A percentile compares a stretch with the other conserved stretches of the same genome.
phyloP scores from a whole-genome alignment of 129 eudicot genomes.

The Rutidosis leptorrhynchoides region DNA sequence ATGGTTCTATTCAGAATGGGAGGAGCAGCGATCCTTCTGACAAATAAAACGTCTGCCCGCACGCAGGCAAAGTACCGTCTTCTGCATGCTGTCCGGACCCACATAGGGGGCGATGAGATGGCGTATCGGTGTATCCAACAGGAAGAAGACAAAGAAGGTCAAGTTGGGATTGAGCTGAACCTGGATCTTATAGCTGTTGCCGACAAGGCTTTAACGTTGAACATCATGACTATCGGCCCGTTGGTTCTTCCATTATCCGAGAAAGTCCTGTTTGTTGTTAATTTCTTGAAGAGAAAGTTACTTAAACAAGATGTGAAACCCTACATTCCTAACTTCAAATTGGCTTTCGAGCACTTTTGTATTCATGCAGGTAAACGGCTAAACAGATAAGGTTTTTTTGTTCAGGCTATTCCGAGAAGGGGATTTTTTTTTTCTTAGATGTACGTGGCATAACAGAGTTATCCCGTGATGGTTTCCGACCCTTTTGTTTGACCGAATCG shows the following conservation, averaged over 20 bases:
- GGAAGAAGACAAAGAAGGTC: slow-evolving; percentile 11
- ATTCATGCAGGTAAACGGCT: slow-evolving; percentile 3
- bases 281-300: neutral
- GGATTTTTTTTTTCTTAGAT: too few relatives aligned
- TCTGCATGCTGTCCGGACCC: slow-evolving; percentile 10
- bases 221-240: neutral
- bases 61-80: slow-evolving; percentile 7
- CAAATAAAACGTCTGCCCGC: neutral
- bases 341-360: slow-evolving; percentile 10
- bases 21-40: slow-evolving; percentile 1
- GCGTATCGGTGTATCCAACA: neutral
- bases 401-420: too few relatives aligned
- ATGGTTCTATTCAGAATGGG: slow-evolving; percentile 1
- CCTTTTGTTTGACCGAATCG: too few relatives aligned
- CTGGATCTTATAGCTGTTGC: slow-evolving; percentile 1
- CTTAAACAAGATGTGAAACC: neutral
- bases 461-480: too few relatives aligned
- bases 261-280: neutral
- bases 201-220: neutral
- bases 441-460: too few relatives aligned
- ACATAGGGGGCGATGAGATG: neutral
- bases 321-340: slow-evolving; percentile 12
- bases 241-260: slow-evolving; percentile 4
- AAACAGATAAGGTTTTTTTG: too few relatives aligned
- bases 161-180: neutral